Evolutionary conservation across 2,329 filamentous ascomycete species (phyloP).

Genomic region (Xylariaceae sp.): DNA sequence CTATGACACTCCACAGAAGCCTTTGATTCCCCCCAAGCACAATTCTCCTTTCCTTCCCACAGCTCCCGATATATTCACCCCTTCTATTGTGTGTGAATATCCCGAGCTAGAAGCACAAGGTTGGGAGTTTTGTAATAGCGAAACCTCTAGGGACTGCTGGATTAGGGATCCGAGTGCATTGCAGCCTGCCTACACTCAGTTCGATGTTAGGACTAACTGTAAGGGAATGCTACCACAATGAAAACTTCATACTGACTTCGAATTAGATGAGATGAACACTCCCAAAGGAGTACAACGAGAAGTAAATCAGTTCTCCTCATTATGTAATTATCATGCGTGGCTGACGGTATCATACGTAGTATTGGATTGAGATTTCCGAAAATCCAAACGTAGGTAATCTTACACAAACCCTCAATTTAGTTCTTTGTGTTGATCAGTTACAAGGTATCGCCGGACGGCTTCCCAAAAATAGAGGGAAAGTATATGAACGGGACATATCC

Average conservation of each 20-base stretch:
- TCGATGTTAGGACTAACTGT: conserved; percentile 30
- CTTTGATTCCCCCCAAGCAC: conserved; percentile 16
- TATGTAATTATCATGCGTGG: not conserved
- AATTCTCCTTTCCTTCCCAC: not conserved
- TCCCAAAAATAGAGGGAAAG: conserved; percentile 23
- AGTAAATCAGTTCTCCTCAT: not conserved
- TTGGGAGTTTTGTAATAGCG: conserved; percentile 31
- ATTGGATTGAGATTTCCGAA: conserved; percentile 23
- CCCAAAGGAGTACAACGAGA: conserved; percentile 21
- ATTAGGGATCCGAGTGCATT: conserved; percentile 24
- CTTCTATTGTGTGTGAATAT: conserved; percentile 27
- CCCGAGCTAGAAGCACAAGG: conserved; percentile 28
- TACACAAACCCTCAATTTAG: not conserved
- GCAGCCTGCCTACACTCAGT: conserved; percentile 25
- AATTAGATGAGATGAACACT: conserved; percentile 15
- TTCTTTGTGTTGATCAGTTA: not conserved
- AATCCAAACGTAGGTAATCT: conserved; percentile 20
- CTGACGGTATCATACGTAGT: conserved; percentile 10
- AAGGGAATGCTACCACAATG: not conserved
- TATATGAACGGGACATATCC: conserved; percentile 38
- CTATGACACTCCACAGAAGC: conserved; percentile 19
- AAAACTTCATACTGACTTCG: not conserved
- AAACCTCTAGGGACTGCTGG: conserved; percentile 30
- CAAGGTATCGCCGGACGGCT: conserved; percentile 25
- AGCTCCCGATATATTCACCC: not conserved